Conservation (phyloP, 2,329 filamentous ascomycete species). For the Clonostachys byssicola region DNA sequence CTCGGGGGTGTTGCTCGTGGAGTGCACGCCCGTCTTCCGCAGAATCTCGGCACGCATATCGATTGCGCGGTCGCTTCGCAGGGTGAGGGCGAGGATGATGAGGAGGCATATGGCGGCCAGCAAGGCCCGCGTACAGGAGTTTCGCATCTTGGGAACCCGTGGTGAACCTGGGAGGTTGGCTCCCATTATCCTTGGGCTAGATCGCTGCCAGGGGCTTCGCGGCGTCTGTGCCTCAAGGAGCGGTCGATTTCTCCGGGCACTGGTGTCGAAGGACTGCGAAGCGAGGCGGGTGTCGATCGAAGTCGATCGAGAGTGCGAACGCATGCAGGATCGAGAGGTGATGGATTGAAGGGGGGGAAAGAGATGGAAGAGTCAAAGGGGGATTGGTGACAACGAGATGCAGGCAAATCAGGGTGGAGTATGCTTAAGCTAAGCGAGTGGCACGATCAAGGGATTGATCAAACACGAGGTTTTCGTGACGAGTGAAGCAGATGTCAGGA, state of each 20-base stretch:
- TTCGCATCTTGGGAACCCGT: conserved; percentile 43
- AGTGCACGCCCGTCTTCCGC: conserved; percentile 20
- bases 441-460: background rate
- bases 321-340: background rate
- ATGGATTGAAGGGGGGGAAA: background rate
- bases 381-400: background rate
- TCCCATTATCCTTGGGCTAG: conserved; percentile 22
- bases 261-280: too few relatives aligned
- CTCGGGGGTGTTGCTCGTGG: conserved; percentile 15
- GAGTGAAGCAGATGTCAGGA: background rate
- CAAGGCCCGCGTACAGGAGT: conserved; percentile 39
- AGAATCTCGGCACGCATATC: conserved; percentile 34
- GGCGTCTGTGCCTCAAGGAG: too few relatives aligned
- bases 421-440: background rate
- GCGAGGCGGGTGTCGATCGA: too few relatives aligned
- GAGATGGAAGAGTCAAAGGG: background rate
- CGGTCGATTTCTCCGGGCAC: too few relatives aligned
- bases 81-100: conserved; percentile 32
- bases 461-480: background rate
- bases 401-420: background rate
- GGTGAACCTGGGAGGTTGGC: conserved; percentile 26
- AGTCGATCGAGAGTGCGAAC: too few relatives aligned
- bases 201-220: background rate
- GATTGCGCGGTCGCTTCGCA: conserved; percentile 31
- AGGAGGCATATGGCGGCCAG: conserved; percentile 36